phyloP scores from a whole-genome alignment of 1,284 basidiomycete genomes.

The Leccinum angustisporum region DNA sequence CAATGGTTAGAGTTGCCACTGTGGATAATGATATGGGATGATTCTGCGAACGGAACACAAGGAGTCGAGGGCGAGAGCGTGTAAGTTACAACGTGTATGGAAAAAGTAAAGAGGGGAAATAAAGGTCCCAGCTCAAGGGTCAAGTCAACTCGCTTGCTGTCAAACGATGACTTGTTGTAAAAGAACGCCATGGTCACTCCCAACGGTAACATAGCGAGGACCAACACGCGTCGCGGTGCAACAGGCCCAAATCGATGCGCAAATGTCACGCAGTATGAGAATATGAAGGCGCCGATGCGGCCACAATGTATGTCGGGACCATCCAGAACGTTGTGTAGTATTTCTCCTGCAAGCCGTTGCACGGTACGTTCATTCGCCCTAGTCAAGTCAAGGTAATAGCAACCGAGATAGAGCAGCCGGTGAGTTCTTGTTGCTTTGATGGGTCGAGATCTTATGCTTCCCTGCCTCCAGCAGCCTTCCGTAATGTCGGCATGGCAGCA shows the following conservation, averaged over 20 bases:
- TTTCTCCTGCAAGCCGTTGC: slow-evolving; percentile 75
- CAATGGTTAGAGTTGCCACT: neutral
- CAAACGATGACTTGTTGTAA: too few species aligned
- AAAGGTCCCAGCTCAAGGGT: too few species aligned
- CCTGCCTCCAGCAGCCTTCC: too few species aligned
- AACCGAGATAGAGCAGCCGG: slow-evolving; percentile 42
- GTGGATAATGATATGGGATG: too few species aligned
- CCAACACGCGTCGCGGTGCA: slow-evolving; percentile 43
- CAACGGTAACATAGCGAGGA: slow-evolving; percentile 48
- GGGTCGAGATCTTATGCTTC: neutral
- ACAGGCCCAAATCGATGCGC: slow-evolving; percentile 68
- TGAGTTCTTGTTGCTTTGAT: slow-evolving; percentile 14
- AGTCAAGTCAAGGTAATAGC: slow-evolving; percentile 77
- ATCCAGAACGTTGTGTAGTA: slow-evolving; percentile 76
- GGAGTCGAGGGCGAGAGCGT: too few species aligned
- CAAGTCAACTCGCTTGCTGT: too few species aligned
- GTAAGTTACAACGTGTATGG: too few species aligned
- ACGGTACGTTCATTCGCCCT: slow-evolving; percentile 91
- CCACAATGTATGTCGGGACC: too few species aligned
- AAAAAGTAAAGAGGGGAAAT: too few species aligned
- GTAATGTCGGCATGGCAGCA: too few species aligned
- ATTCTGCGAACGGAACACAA: too few species aligned
- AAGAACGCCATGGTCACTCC: slow-evolving; percentile 48
- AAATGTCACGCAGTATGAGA: slow-evolving; percentile 73
- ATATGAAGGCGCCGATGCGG: too few species aligned